Base-by-base conservation (phyloP, 164 flowering plant species). In the Magnolia kwangsiensis region DNA sequence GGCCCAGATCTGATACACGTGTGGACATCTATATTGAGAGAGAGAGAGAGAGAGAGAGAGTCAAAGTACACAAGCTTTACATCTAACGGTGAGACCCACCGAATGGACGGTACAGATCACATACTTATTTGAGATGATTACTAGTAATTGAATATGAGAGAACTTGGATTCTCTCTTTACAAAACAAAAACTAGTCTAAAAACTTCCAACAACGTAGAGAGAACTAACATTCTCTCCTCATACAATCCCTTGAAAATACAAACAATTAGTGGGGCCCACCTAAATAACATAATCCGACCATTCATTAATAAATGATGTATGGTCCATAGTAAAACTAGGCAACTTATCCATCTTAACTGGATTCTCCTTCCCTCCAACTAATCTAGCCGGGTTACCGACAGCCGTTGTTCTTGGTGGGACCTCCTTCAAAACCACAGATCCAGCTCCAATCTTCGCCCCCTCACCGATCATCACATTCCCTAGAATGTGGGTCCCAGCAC, bases 381-480 rank as follows among this genome's bases (percentile, higher is more conserved):
- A 68, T 75, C 88, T 91, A 0, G 96, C 92, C 0, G 97, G 97
- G 72, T 91, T 92, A 24, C 98, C 97, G 1, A 91, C 98, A 0
- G 90, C 96, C 9, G 96, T 92, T 1, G 95, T 89, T 45, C 84
- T 74, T 3, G 87, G 75, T 0, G 92, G 95, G 7, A 94, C 88
- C 10, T 92, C 94, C 79, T 89, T 90, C 59, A 90, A 24, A 51
- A 94, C 96, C 72, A 92, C 90, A 0, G 96, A 88, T 4, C 95
- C 92, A 3, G 98, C 96, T 0, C 98, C 98, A 81, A 94, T 87
- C 75, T 89, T 94, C 0, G 96, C 95, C 1, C 90, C 92, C 7
- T 89, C 89, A 0, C 96, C 98, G 72, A 94, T 82, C 75, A 59
- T 84, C 69, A 94, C 81, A 71, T 89, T 91, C 20, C 98, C 98